phyloP scores from a whole-genome alignment of 257 asterid genomes.

The Avicennia marina region DNA sequence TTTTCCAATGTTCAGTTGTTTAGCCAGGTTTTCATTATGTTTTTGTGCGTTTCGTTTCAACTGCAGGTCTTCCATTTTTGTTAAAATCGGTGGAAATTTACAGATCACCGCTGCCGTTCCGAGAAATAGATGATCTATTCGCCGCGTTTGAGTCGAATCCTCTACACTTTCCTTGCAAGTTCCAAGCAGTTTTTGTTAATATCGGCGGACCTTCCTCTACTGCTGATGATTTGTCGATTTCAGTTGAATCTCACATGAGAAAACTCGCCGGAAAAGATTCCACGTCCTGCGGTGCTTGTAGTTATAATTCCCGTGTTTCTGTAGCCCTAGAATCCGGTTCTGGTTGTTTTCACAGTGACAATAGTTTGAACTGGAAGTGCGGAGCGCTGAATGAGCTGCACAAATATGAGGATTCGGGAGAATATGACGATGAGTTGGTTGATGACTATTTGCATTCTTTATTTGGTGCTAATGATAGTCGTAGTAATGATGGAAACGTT shows the following conservation, averaged over 20 bases:
- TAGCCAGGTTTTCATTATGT: background rate
- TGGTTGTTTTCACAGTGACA: constrained; percentile 31
- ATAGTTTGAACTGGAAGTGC: constrained; percentile 47
- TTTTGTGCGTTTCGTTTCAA: background rate
- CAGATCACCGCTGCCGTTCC: constrained; percentile 86
- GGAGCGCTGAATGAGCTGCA: constrained; percentile 44
- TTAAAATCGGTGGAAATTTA: constrained; percentile 78
- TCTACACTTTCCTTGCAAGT: constrained; percentile 63
- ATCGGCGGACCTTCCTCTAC: constrained; percentile 20
- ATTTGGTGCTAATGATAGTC: constrained; percentile 24
- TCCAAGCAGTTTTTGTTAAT: constrained; percentile 59
- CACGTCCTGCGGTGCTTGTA: constrained; percentile 61
- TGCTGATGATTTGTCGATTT: constrained; percentile 44
- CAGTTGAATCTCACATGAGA: constrained; percentile 44
- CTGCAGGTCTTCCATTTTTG: constrained; percentile 67
- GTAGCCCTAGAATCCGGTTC: constrained; percentile 53
- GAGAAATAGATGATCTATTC: constrained; percentile 69
- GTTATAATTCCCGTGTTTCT: constrained; percentile 37
- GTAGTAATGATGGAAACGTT: constrained; percentile 36
- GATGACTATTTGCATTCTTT: constrained; percentile 57
- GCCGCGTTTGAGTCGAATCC: constrained; percentile 55
- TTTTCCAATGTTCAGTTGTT: background rate
- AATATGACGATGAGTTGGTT: constrained; percentile 38
- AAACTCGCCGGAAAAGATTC: constrained; percentile 32
- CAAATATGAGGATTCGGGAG: constrained; percentile 19